These are phyloP conservation scores for Aspergillus sclerotialis DNA, from an alignment of 2,329 filamentous ascomycete genomes.

Conservation along the genomic window DNA sequence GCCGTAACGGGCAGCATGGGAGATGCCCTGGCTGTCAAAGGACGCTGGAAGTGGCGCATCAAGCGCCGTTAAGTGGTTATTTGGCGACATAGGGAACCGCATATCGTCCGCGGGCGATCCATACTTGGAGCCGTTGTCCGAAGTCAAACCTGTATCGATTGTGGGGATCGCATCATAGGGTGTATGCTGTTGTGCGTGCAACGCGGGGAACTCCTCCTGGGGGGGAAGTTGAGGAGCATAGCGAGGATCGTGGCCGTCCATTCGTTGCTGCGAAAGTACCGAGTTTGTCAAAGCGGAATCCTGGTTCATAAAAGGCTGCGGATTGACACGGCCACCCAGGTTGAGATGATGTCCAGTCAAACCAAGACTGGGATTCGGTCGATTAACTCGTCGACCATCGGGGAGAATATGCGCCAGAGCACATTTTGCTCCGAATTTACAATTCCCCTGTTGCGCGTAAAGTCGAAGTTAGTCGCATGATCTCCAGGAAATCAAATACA, in stretches of 20 bases:
- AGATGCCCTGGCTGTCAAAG: slow-evolving; percentile 93
- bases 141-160: slow-evolving; percentile 54
- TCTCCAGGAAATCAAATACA: not conserved
- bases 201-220: slow-evolving; percentile 38
- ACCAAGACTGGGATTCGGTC: slow-evolving; percentile 47
- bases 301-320: slow-evolving; percentile 55
- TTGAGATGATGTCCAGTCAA: slow-evolving; percentile 54
- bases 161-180: slow-evolving; percentile 46
- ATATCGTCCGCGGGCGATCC: slow-evolving; percentile 77
- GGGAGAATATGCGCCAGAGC: slow-evolving; percentile 93
- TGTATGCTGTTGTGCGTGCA: slow-evolving; percentile 35
- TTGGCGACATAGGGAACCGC: slow-evolving; percentile 73
- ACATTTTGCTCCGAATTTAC: slow-evolving; percentile 98
- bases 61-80: slow-evolving; percentile 73
- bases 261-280: slow-evolving; percentile 57
- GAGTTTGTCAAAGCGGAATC: slow-evolving; percentile 69
- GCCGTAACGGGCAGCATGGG: slow-evolving; percentile 80
- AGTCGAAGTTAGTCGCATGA: not conserved
- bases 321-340: slow-evolving; percentile 61
- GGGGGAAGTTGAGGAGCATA: slow-evolving; percentile 33
- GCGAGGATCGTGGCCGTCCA: slow-evolving; percentile 42
- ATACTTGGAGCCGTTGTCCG: slow-evolving; percentile 58
- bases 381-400: slow-evolving; percentile 85
- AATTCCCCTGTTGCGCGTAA: slow-evolving; percentile 65
- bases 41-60: slow-evolving; percentile 90